Base-by-base conservation (phyloP, 352 stramenopile species). In the Stephanocyclus meneghinianus region DNA sequence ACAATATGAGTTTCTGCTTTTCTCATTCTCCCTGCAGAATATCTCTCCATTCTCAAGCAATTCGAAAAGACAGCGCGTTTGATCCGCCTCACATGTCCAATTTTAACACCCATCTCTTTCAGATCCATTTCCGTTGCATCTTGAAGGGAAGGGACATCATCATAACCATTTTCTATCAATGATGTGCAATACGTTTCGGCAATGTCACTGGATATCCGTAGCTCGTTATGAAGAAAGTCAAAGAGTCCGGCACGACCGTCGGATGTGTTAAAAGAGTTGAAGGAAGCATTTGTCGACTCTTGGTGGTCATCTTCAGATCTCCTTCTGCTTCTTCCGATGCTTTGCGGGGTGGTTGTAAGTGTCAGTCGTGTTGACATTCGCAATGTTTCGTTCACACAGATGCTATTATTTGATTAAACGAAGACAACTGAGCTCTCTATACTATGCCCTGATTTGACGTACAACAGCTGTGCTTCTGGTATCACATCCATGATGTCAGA, bases 61-160 rank as follows among this genome's bases (percentile, higher is more conserved):
- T 68, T 75, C 26, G 78, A 74, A 45, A 64, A 69, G 8, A 83
- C 70, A n/a, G 72, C 78, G 26, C 77, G 66, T 63, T 87, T 83
- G 26, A 87, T 87, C 6, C 78, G 61, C 57, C 76, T 63, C n/a
- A 80, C 69, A 57, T 87, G 81, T 32, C 81, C 81, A 67, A 84
- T 78, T 57, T 87, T 87, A 9, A 87, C 66, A 45, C 81, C 81
- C 42, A 87, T 59, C 40, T 80, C 69, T 21, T 74, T 74, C 35
- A 87, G 63, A 69, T 87, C 81, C 62, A 76, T 53, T 37, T 87
- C 81, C 6, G 66, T 85, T 0, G 78, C 81, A 74, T 86, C 81
- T 30, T 86, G 66, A 59, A 87, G 68, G 57, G 76, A 81, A 10
- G 67, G 21, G 1, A 87, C 68, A 44, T 87, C 76, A 69, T 87